Percentiles rank a stretch among this genome's conserved stretches.
phyloP scores from a whole-genome alignment of 148 eudicot genomes.

The Fagopyrum tataricum region DNA sequence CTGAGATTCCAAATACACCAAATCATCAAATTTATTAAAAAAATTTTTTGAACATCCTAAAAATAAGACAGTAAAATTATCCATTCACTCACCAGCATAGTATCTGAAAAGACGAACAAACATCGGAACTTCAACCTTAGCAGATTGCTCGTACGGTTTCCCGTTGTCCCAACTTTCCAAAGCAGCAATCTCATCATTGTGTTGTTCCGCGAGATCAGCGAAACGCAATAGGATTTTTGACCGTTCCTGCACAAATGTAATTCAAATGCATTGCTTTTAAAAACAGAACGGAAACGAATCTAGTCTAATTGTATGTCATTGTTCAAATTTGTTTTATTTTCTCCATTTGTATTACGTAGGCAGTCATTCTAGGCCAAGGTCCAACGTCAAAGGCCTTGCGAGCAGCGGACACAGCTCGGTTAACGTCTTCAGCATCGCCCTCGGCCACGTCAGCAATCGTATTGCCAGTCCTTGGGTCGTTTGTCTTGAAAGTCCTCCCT shows the following conservation, averaged over 20 bases:
- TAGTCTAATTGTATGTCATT: not conserved
- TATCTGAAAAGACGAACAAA: constrained; percentile 47
- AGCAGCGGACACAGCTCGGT: constrained; percentile 70
- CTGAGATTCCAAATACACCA: constrained; percentile 20
- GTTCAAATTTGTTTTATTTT: not conserved
- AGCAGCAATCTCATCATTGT: constrained; percentile 65
- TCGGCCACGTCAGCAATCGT: constrained; percentile 67
- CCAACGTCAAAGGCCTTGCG: constrained; percentile 82
- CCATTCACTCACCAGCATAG: constrained; percentile 48
- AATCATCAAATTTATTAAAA: too few species aligned
- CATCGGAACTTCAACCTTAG: constrained; percentile 54
- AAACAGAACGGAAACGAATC: not conserved
- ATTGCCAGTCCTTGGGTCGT: constrained; percentile 73
- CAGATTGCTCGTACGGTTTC: constrained; percentile 56
- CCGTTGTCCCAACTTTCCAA: constrained; percentile 81
- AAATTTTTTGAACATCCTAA: too few species aligned
- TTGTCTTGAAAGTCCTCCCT: constrained; percentile 60
- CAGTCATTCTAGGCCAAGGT: constrained; percentile 83
- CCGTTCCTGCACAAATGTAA: constrained; percentile 39
- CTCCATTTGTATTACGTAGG: too few species aligned
- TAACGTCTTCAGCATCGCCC: constrained; percentile 68
- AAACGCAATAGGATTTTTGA: constrained; percentile 39
- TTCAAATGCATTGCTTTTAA: not conserved
- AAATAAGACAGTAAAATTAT: too few species aligned
- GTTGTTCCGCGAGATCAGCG: constrained; percentile 70